Evolutionary conservation across 2,329 filamentous ascomycete genomes (phyloP).

Genomic region (Xylaria sp.): DNA sequence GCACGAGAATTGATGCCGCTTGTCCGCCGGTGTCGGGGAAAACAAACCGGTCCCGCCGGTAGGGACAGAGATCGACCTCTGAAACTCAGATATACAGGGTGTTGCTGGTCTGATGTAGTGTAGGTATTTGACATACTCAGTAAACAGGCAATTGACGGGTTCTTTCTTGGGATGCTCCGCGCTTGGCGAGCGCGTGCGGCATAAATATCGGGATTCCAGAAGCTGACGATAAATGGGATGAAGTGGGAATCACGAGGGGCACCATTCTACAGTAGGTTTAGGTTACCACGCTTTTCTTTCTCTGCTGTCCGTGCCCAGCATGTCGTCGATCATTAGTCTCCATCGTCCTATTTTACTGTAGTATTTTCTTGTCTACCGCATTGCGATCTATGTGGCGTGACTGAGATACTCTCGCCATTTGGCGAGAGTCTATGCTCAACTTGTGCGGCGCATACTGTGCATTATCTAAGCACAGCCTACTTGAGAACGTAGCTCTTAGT

Average conservation of each 20-base stretch:
- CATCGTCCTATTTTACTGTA: background rate
- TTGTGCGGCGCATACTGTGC: background rate
- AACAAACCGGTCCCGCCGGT: constrained; percentile 40
- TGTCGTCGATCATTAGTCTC: constrained; percentile 28
- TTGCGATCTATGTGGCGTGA: background rate
- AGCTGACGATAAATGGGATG: constrained; percentile 27
- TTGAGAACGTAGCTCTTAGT: constrained; percentile 6
- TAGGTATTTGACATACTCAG: constrained; percentile 25
- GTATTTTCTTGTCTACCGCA: background rate
- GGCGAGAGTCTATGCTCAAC: background rate
- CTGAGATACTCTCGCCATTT: background rate
- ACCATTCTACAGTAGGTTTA: constrained; percentile 5
- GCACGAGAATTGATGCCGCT: constrained; percentile 33
- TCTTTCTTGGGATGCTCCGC: constrained; percentile 32
- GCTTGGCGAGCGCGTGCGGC: constrained; percentile 38
- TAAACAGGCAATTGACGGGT: background rate
- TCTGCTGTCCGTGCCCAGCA: constrained; percentile 32
- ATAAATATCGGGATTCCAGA: constrained; percentile 43
- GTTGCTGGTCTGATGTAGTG: constrained; percentile 26
- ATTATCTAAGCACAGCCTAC: background rate
- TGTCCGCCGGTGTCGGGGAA: constrained; percentile 36
- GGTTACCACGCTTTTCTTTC: constrained; percentile 30
- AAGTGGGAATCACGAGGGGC: background rate
- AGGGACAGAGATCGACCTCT: constrained; percentile 43
- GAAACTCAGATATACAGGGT: constrained; percentile 39